Base-by-base conservation (phyloP, 306 rosid species). In the Mimosa pudica region DNA sequence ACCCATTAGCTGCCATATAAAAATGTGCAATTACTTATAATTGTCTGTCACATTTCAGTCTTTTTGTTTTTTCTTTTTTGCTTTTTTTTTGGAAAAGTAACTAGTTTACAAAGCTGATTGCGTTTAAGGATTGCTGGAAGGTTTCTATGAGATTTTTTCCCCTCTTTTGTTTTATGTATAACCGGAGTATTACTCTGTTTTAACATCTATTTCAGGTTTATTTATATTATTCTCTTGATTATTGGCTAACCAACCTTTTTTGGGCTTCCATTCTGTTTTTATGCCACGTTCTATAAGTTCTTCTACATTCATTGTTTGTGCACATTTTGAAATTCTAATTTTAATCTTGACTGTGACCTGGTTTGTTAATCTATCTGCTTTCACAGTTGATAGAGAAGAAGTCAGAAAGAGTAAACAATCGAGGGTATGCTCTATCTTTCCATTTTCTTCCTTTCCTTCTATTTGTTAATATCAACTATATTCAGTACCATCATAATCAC, bases 311-410 rank as follows among this genome's bases (percentile, higher is more conserved):
- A 47, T 24, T 45, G 67, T 77, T 73, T 75, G 11, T 74, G 77
- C 61, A 54, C 48, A 44, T 14, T 8, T 74, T 60, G 30, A 70
- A 63, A 62, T 67, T 82, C 71, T 68, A 65, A 77, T 70, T 10
- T 30, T 63, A 20, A 46, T 74, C 45, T 76, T 60, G 51, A 73
- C 61, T 80, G 80, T 61, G 60, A 51, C 69, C 67, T 38, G 33
- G 35, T 64, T 24, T 73, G 67, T 71, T 78, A 72, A 77, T 52
- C 88, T 73, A 75, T 75, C 52, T 77, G 55, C 62, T 72, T 82
- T 35, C 83, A 69, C 88, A 94, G 98, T 80, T 81, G 71, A 64
- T 80, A 81, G 85, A 85, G 62, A 52, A 44, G 74, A 61, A 83
- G 83, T 65, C 84, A 71, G 77, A 74, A 51, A 75, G 82, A 75